Evolutionary conservation across 2,329 filamentous ascomycete species (phyloP).

Genomic region (Colletotrichum lini): DNA sequence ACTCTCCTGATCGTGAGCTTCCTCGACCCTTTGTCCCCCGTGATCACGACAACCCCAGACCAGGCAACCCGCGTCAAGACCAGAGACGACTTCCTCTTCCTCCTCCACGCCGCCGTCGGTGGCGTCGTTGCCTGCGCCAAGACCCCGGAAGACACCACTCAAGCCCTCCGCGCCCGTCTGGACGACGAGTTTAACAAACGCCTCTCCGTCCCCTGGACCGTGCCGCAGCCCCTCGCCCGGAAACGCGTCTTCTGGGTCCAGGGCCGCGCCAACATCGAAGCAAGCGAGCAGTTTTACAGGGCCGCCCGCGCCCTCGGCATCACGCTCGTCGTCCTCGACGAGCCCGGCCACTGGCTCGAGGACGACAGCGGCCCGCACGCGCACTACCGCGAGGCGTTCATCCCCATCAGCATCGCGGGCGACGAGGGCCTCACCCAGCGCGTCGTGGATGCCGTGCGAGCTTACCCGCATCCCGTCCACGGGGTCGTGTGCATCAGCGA

Average conservation of each 20-base stretch:
- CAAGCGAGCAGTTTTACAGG: background rate
- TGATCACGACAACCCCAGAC: too few species aligned
- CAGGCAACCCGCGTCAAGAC: too few species aligned
- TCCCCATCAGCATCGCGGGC: conserved; percentile 47
- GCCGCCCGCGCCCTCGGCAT: conserved; percentile 53
- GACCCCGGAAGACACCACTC: too few species aligned
- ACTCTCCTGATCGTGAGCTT: too few species aligned
- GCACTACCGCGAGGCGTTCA: conserved; percentile 51
- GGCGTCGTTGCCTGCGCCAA: too few species aligned
- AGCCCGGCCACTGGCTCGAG: conserved; percentile 56
- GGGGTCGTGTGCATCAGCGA: conserved; percentile 56
- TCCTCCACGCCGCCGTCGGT: too few species aligned
- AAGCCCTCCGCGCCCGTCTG: background rate
- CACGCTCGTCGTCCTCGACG: conserved; percentile 53
- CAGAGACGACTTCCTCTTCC: too few species aligned
- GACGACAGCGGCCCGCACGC: conserved; percentile 41
- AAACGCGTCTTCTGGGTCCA: conserved; percentile 26
- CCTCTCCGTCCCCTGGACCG: conserved; percentile 11
- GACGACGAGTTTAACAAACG: background rate
- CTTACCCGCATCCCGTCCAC: conserved; percentile 48
- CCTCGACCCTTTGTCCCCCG: too few species aligned
- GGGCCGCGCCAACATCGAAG: conserved; percentile 22
- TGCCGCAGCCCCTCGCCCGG: background rate
- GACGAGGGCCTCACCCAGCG: conserved; percentile 48
- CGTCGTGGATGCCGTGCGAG: conserved; percentile 49